Evolutionary conservation across 371 early-diverging fungal species (phyloP), one percentile per base, ranked within the genome.

Genomic region (Rhizoclosmatium hyalinum): DNA sequence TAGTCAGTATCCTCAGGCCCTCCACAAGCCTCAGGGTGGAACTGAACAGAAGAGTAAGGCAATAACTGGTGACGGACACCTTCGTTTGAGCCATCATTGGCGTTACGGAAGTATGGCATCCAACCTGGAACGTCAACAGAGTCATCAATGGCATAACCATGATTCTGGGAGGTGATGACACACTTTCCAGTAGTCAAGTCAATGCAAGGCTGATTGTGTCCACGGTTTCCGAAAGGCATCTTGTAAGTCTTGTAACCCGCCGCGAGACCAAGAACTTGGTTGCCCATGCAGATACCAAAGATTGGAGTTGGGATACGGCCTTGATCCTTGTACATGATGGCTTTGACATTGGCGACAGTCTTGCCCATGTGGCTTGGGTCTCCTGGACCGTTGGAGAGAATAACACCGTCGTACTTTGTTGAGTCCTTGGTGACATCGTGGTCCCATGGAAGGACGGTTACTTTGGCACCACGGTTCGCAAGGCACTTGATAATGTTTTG

Each of bases 231-330:
- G 67, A 91, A 97, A 54, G 92, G 93, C 53, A 97, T 83, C 87
- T 97, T 97, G 90, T 94, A 94, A 0, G 90, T 88, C 39, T 89
- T 78, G 67, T 93, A 80, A 42, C 96, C 97, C 44, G 94, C 94
- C 3, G 97, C 96, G 85, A 94, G 85, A 56, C 95, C 96, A 74
- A 97, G 85, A 42, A 97, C 77, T 76, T 92, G 92, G 82, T 96
- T 93, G 73, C 98, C 98, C 96, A 97, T 96, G 86, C 98, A 97
- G 80, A 97, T 97, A 71, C 98, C 98, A 80, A 96, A 96, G 75
- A 97, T 94, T 54, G 98, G 98, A 72, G 90, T 91, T 69, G 93
- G 89, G 19, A 83, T 84, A 14, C 64, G 42, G 43, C 60, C 54
- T 12, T 12, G 19, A 56, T 60, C 73, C 69, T 19, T 24, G 55